Conservation (phyloP, 805 yeast species). For the Grigorovia jiainica region DNA sequence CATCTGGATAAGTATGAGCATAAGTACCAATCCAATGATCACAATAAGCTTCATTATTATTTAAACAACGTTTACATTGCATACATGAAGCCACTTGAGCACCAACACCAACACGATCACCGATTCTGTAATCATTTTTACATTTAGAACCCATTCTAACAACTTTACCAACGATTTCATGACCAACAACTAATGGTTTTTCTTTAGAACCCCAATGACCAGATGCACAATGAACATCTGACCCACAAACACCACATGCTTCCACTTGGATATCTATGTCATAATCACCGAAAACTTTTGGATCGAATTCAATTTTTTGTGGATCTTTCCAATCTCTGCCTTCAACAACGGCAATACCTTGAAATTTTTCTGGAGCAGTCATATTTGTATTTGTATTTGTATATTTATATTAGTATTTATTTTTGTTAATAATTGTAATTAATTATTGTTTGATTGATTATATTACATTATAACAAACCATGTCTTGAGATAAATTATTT, state of each 20-base stretch:
- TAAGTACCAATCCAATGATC: conserved; percentile 36
- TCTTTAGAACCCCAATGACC: conserved; percentile 16
- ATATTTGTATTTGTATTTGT: neutral
- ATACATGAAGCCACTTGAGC: conserved; percentile 57
- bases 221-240: conserved; percentile 32
- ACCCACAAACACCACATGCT: conserved; percentile 63
- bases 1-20: conserved; percentile 33
- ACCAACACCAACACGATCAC: conserved; percentile 76
- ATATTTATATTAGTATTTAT: too few species aligned
- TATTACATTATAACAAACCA: too few species aligned
- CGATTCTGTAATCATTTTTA: conserved; percentile 39
- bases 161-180: conserved; percentile 56
- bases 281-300: conserved; percentile 34
- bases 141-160: conserved; percentile 51
- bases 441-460: too few species aligned
- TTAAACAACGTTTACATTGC: conserved; percentile 51
- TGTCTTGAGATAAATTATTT: too few species aligned
- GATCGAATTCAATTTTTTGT: conserved; percentile 38
- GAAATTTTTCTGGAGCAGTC: conserved; percentile 34
- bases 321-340: conserved; percentile 48
- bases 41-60: conserved; percentile 52
- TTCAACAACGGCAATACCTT: conserved; percentile 48
- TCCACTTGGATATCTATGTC: conserved; percentile 52
- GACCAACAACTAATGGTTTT: conserved; percentile 46
- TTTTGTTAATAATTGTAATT: too few species aligned